A percentile compares a stretch with the other conserved stretches of the same genome.
phyloP scores from a whole-genome alignment of 164 flowering plant species.

The Dillenia turbinata region DNA sequence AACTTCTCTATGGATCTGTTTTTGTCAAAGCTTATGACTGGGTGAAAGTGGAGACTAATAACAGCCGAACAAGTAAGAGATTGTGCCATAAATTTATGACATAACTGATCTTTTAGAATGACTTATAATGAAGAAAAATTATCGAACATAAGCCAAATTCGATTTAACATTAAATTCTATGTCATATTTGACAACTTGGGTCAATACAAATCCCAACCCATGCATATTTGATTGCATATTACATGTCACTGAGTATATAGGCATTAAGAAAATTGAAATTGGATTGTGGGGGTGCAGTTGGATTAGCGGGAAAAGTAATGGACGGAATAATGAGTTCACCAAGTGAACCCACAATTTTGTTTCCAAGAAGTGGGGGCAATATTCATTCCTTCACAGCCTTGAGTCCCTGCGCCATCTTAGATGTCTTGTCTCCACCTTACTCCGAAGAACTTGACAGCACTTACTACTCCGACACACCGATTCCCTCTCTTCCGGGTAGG shows the following conservation, averaged over 20 bases:
- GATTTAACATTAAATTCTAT: no score
- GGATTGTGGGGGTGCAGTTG: slow-evolving; percentile 18
- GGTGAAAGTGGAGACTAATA: slow-evolving; percentile 18
- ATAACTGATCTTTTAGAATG: no score
- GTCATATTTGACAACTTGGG: no score
- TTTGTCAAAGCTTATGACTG: slow-evolving; percentile 43
- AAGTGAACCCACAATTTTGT: slow-evolving; percentile 26
- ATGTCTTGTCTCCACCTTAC: slow-evolving; percentile 35
- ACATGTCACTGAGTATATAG: no score
- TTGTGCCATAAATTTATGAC: no score
- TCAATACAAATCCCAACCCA: no score
- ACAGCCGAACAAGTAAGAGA: slow-evolving; percentile 15
- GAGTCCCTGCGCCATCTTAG: slow-evolving; percentile 40
- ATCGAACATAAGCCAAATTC: no score
- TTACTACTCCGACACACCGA: slow-evolving; percentile 23
- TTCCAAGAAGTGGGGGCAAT: slow-evolving; percentile 29
- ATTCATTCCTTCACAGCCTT: slow-evolving; percentile 30
- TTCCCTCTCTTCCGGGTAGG: slow-evolving; percentile 26
- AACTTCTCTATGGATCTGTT: slow-evolving; percentile 35
- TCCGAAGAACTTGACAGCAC: slow-evolving; percentile 31
- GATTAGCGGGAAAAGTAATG: slow-evolving; percentile 22
- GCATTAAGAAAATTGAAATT: no score
- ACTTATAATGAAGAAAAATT: no score
- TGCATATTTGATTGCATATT: no score
- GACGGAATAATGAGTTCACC: slow-evolving; percentile 28